A percentile compares a stretch with the other conserved stretches of the same genome.
These are phyloP conservation scores for Pezicula neosporulosa DNA, from an alignment of 2,329 filamentous ascomycete species.

Conservation along the genomic window DNA sequence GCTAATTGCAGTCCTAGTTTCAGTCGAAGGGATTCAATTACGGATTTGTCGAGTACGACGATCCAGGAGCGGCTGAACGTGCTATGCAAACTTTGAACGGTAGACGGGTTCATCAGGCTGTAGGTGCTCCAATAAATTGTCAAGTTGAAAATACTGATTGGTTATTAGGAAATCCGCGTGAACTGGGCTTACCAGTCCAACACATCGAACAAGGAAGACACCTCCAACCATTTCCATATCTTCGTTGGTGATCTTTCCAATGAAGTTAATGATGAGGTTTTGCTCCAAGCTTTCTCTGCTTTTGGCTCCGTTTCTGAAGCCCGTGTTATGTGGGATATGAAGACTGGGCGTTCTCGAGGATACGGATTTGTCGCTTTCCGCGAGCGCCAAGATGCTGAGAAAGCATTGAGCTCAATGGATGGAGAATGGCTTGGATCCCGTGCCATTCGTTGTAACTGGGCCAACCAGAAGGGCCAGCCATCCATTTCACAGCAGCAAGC, in stretches of 20 bases:
- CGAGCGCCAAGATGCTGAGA: constrained; percentile 89
- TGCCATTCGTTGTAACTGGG: constrained; percentile 99
- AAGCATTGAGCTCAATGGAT: constrained; percentile 96
- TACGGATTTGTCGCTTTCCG: constrained; percentile 98
- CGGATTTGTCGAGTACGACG: constrained; percentile 98
- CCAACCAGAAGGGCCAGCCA: constrained; percentile 99
- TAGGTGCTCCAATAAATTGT: constrained; percentile 43
- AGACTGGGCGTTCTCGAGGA: constrained; percentile 93
- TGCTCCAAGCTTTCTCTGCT: constrained; percentile 90
- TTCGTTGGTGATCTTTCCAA: constrained; percentile 98
- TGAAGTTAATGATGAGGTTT: constrained; percentile 95
- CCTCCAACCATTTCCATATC: constrained; percentile 97
- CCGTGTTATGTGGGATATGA: constrained; percentile 99
- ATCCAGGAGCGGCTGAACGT: constrained; percentile 91
- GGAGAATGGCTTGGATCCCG: constrained; percentile 98
- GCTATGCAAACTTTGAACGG: constrained; percentile 98
- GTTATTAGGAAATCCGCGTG: constrained; percentile 83
- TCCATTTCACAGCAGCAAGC: constrained; percentile 97
- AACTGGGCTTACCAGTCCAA: constrained; percentile 99
- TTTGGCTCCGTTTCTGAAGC: constrained; percentile 97
- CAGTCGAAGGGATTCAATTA: constrained; percentile 98
- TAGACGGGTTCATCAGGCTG: constrained; percentile 89
- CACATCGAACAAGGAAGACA: constrained; percentile 91
- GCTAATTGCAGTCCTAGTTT: constrained; percentile 34
- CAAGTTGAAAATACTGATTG: constrained; percentile 22